Percentiles rank a stretch among this genome's conserved stretches.
Evolutionary conservation across 192 early-diverging fungal genomes (phyloP).

Genomic region (Piromyces finnis): DNA sequence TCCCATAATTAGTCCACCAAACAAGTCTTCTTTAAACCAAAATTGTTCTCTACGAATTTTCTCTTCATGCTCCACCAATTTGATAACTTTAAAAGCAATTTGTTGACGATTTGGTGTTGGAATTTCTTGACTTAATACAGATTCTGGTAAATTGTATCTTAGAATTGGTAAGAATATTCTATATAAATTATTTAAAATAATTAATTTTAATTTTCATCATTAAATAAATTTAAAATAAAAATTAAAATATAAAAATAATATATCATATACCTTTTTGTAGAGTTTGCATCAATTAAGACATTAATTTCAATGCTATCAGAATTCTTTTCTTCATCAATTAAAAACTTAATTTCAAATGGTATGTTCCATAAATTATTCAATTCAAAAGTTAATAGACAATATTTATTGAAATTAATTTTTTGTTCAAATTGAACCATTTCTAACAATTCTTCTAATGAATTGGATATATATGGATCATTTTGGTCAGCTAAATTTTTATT

Average conservation of each 20-base stretch:
- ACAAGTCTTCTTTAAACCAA: background rate
- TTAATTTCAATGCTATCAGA: background rate
- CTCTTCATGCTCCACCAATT: background rate
- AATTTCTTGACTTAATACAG: background rate
- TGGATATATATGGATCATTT: constrained; percentile 3
- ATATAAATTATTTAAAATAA: background rate
- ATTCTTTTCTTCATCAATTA: constrained; percentile 31
- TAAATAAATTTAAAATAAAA: no score
- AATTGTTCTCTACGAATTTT: background rate
- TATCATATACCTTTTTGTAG: background rate
- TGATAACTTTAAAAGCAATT: background rate
- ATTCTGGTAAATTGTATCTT: background rate
- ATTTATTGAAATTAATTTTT: constrained; percentile 26
- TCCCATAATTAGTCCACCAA: background rate
- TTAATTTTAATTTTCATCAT: no score
- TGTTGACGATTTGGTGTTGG: background rate
- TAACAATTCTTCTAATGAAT: constrained; percentile 21
- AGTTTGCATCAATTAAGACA: background rate
- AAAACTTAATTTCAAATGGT: constrained; percentile 53
- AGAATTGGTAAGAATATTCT: background rate
- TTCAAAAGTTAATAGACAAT: constrained; percentile 62
- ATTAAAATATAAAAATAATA: background rate
- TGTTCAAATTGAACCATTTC: constrained; percentile 13
- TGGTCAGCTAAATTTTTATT: constrained; percentile 4
- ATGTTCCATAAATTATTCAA: constrained; percentile 50